Conservation (phyloP, 1,284 basidiomycete species). For the Sanguinoderma infundibulare region DNA sequence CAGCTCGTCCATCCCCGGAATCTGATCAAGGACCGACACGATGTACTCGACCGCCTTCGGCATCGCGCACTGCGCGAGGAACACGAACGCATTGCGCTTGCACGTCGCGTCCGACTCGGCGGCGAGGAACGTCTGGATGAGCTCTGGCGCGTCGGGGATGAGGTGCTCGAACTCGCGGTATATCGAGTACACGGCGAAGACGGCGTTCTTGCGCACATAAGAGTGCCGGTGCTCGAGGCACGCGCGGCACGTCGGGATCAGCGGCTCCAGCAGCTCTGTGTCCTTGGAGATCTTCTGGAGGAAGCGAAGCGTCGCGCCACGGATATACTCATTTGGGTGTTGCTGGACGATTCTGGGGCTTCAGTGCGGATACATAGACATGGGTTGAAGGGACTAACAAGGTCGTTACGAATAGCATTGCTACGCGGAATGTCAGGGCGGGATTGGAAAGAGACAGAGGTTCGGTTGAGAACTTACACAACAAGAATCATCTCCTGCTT, state of each 20-base stretch:
- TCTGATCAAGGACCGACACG: constrained; percentile 83
- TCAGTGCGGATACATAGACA: constrained; percentile 3
- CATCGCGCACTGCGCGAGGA: constrained; percentile 89
- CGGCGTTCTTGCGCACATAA: constrained; percentile 98
- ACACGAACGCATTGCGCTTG: constrained; percentile 97
- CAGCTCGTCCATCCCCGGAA: constrained; percentile 87
- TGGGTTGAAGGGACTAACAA: constrained; percentile 55
- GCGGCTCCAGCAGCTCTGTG: constrained; percentile 93
- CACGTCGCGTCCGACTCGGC: constrained; percentile 97
- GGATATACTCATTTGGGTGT: constrained; percentile 99
- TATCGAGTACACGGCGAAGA: constrained; percentile 95
- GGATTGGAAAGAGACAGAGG: constrained; percentile 1
- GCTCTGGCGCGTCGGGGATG: constrained; percentile 95
- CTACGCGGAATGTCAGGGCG: constrained; percentile 46
- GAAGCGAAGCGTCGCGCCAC: constrained; percentile 95
- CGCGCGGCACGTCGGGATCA: constrained; percentile 91
- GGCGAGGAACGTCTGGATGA: constrained; percentile 97
- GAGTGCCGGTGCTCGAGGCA: constrained; percentile 99
- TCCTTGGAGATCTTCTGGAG: constrained; percentile 96
- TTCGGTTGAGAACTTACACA: constrained; percentile 64
- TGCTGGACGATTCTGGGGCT: constrained; percentile 58
- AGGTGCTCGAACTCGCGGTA: constrained; percentile 94
- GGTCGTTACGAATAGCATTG: constrained; percentile 97
- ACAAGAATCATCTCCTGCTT: constrained; percentile 99
- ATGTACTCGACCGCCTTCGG: constrained; percentile 94